Evolutionary conservation across 345 rosid genomes (phyloP), one percentile per base, ranked within the genome.

Genomic region (Sonneratia caseolaris): DNA sequence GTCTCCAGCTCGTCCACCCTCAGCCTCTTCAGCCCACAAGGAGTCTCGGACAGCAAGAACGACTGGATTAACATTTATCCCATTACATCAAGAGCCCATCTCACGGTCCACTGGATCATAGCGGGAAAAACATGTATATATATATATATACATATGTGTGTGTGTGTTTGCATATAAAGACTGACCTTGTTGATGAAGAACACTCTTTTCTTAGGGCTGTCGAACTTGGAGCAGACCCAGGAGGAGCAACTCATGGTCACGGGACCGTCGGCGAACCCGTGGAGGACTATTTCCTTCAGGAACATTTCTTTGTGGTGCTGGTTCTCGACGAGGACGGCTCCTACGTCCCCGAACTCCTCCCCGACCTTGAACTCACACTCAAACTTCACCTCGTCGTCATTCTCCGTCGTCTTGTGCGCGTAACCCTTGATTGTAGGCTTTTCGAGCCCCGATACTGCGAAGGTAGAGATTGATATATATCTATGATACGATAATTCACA

Each of bases 261-360:
- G 0, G 81, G 48, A 32, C 85, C 89, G 9, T n/a, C 4, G 0
- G 36, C 35, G 59, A 83, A 32, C 7, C 95, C 93, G 10, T 84
- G 77, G 45, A 93, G 81, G 37, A 75, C 76, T 10, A 92, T 79
- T 19, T 83, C 82, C 57, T 72, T 71, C 37, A 92, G 5, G 72
- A 37, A 81, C 80, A 90, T 87, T 83, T 92, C 98, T 59, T 70
- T 80, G 56, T 80, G 88, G 79, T 90, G 91, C 75, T 88, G 88
- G 72, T 92, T 92, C 78, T 88, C 91, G 24, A 92, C 79, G 0
- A 73, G 3, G 15, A 92, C 76, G 1, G 89, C 98, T 7, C 92
- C 98, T 9, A 88, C 75, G 2, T 74, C 76, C 66, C 98, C 95
- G 70, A 92, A 92, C 35, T 74, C 84, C 5, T 65, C 45, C 5